phyloP scores from a whole-genome alignment of 108 stramenopile species.

The Nitzschia palea region DNA sequence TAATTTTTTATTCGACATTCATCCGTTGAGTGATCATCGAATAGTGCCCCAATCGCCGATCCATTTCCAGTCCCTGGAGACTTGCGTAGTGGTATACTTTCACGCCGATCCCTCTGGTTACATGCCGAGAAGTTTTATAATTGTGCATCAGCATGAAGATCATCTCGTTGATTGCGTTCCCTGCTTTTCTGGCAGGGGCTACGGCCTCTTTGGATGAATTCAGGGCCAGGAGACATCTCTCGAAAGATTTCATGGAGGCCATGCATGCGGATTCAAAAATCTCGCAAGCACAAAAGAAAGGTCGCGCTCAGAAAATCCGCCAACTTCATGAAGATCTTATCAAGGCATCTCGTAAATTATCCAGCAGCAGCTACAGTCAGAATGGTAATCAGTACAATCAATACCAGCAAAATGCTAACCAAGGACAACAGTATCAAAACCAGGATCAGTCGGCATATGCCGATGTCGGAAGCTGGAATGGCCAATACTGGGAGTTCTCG shows the following conservation, averaged over 20 bases:
- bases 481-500: conserved; percentile 14
- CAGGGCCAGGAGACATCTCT: not conserved
- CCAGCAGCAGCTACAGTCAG: not conserved
- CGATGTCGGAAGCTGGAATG: conserved; percentile 13
- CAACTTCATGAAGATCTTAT: conserved; percentile 18
- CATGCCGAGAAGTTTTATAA: too few relatives aligned
- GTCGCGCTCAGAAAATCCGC: conserved; percentile 25
- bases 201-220: not conserved
- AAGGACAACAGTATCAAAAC: conserved; percentile 3
- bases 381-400: conserved; percentile 15
- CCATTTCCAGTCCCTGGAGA: too few relatives aligned
- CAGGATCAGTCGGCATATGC: not conserved
- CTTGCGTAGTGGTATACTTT: too few relatives aligned
- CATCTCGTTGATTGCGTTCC: conserved; percentile 1
- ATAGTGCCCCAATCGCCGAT: too few relatives aligned
- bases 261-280: conserved; percentile 20
- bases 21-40: too few relatives aligned
- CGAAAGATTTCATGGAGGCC: conserved; percentile 31
- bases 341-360: conserved; percentile 11
- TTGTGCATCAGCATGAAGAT: conserved; percentile 6
- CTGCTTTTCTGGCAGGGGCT: conserved; percentile 4
- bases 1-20: too few relatives aligned
- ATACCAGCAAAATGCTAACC: not conserved
- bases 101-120: too few relatives aligned
- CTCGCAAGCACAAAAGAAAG: conserved; percentile 1